Base-by-base conservation (phyloP, 169 alveolate genomes). In the Fabrea salina region DNA sequence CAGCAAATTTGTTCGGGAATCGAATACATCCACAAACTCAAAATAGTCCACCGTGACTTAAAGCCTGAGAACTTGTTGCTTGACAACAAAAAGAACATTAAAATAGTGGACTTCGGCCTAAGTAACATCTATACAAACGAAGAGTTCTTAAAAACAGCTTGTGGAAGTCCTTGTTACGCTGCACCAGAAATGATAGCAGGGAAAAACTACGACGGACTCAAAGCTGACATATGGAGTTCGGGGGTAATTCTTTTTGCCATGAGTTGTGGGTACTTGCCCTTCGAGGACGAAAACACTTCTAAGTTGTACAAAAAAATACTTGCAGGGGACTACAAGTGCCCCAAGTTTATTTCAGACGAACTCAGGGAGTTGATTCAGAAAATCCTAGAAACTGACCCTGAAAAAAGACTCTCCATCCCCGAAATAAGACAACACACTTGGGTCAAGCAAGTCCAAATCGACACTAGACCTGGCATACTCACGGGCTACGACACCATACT, bases 91-190 rank as follows among this genome's bases (percentile, higher is more conserved):
- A 84, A 86, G 25, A 82, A 77, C 25, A 83, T 91, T 22, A 80
- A 89, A 49, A 91, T 91, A 0, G 86, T 86, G n/a, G n/a, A n/a
- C 56, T 91, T 91, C 70, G 96, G 96, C n/a, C 81, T 91, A 33
- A 81, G 91, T 5, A 88, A 86, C 66, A 83, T 85, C 27, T 91
- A 86, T 82, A 57, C 54, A 49, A 49, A 82, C 35, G 90, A 89
- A 43, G 90, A 86, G 75, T 74, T 68, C 27, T 68, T 91, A 4
- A n/a, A n/a, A n/a, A n/a, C n/a, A n/a, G n/a, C n/a, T n/a, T n/a
- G n/a, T n/a, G n/a, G n/a, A n/a, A n/a, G 93, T 25, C 96, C 96
- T 32, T 91, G 94, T 33, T 91, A 91, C 86, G 96, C 96, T 6
- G 94, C 96, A n/a, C n/a, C n/a, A n/a, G n/a, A n/a, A n/a, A n/a